Conservation (phyloP, 2,329 filamentous ascomycete species). For the Epichloe bromicola region DNA sequence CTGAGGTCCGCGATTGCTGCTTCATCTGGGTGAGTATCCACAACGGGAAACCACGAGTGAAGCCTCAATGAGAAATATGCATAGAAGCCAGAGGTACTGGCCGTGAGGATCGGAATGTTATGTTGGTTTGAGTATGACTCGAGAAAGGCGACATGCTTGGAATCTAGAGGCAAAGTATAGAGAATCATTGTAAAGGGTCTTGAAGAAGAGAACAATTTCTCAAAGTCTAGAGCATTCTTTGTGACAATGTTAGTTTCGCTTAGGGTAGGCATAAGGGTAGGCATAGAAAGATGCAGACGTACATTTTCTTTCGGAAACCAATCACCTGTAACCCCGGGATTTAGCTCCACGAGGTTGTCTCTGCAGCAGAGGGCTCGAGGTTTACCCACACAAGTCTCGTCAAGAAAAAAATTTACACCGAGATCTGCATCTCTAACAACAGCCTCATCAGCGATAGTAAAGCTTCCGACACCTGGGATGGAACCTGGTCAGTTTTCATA, state of each 20-base stretch:
- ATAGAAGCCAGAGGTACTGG: conserved; percentile 88
- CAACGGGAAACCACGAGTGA: conserved; percentile 72
- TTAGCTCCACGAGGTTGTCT: conserved; percentile 70
- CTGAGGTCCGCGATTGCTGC: conserved; percentile 76
- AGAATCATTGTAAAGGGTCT: conserved; percentile 39
- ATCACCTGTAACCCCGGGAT: conserved; percentile 77
- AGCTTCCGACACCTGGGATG: conserved; percentile 63
- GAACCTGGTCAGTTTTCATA: background rate
- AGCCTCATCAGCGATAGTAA: conserved; percentile 77
- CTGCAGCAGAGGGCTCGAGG: conserved; percentile 67
- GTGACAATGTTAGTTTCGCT: conserved; percentile 4
- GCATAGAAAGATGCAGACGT: background rate
- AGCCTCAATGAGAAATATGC: conserved; percentile 73
- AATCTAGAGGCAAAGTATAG: conserved; percentile 37
- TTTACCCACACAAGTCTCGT: conserved; percentile 62
- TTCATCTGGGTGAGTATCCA: conserved; percentile 89
- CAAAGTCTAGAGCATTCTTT: conserved; percentile 22
- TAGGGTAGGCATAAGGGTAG: conserved; percentile 1
- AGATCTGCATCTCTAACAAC: conserved; percentile 70
- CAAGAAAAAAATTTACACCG: conserved; percentile 94
- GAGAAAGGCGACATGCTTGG: conserved; percentile 30
- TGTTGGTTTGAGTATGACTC: conserved; percentile 37
- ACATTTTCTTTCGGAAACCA: conserved; percentile 42
- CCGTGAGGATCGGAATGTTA: conserved; percentile 62
- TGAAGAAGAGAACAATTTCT: conserved; percentile 27